Conservation (phyloP, 2,329 filamentous ascomycete genomes). For the Penicillium olsonii region DNA sequence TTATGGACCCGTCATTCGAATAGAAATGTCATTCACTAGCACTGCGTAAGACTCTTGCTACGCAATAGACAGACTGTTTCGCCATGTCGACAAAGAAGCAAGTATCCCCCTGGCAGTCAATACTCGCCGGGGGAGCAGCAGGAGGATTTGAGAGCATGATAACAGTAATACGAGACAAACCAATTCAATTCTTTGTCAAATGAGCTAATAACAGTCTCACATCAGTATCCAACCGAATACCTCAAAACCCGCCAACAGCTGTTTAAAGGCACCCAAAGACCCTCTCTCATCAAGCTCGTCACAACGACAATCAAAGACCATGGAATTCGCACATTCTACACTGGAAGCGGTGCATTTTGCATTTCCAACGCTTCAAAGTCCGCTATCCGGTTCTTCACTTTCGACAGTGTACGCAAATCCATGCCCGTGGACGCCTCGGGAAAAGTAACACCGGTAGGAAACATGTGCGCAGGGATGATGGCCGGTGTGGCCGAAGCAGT, state of each 20-base stretch:
- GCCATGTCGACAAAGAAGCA: slow-evolving; percentile 2
- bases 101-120: slow-evolving; percentile 19
- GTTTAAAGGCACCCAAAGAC: background rate
- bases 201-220: background rate
- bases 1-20: no score
- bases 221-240: slow-evolving; percentile 22
- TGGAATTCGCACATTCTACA: slow-evolving; percentile 14
- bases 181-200: background rate
- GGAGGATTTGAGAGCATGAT: slow-evolving; percentile 17
- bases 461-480: slow-evolving; percentile 61
- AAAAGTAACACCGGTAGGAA: slow-evolving; percentile 52
- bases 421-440: slow-evolving; percentile 13
- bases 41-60: no score
- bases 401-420: slow-evolving; percentile 12
- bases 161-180: slow-evolving; percentile 6
- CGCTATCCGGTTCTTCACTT: slow-evolving; percentile 19
- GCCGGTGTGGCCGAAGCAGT: slow-evolving; percentile 62
- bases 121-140: slow-evolving; percentile 16
- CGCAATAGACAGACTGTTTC: background rate
- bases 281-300: slow-evolving; percentile 1
- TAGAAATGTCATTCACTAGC: no score
- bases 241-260: slow-evolving; percentile 21
- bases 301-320: slow-evolving; percentile 10
- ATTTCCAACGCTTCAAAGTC: slow-evolving; percentile 21
- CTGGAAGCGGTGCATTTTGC: slow-evolving; percentile 17